These are phyloP conservation scores for Santalum album DNA, from an alignment of 164 flowering plant genomes.

Conservation along the genomic window DNA sequence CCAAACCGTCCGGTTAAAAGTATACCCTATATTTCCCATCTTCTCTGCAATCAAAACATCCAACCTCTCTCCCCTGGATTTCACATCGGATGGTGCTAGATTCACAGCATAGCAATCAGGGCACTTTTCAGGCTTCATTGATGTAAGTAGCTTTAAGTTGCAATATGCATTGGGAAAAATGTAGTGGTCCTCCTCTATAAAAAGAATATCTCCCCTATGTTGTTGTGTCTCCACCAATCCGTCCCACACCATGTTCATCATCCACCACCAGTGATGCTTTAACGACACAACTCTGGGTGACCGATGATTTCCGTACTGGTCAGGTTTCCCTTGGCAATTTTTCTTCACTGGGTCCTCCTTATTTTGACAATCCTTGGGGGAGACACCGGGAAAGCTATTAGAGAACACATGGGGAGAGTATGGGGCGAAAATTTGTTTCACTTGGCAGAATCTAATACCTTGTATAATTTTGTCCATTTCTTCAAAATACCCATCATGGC, in stretches of 20 bases:
- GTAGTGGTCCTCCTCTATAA: constrained; percentile 92
- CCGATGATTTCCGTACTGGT: constrained; percentile 87
- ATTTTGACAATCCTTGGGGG: constrained; percentile 49
- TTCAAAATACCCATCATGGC: constrained; percentile 87
- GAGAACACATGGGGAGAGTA: constrained; percentile 77
- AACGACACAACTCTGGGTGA: constrained; percentile 83
- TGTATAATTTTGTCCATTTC: constrained; percentile 76
- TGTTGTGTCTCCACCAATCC: constrained; percentile 61
- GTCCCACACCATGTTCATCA: constrained; percentile 99
- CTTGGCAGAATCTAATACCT: constrained; percentile 75
- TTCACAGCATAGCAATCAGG: constrained; percentile 81
- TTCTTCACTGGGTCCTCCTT: constrained; percentile 47
- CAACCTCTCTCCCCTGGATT: constrained; percentile 68
- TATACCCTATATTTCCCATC: constrained; percentile 89
- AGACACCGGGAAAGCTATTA: constrained; percentile 68
- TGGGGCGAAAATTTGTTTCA: constrained; percentile 84
- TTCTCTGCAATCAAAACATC: constrained; percentile 62
- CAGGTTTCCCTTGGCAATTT: constrained; percentile 59
- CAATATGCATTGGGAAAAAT: constrained; percentile 86
- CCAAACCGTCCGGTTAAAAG: constrained; percentile 86
- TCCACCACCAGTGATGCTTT: constrained; percentile 99
- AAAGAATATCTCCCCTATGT: constrained; percentile 72
- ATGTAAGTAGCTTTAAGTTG: constrained; percentile 50
- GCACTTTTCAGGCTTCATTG: constrained; percentile 58
- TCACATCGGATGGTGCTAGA: constrained; percentile 84